phyloP scores from a whole-genome alignment of 305 asterid genomes.

The Solanum hybrid region DNA sequence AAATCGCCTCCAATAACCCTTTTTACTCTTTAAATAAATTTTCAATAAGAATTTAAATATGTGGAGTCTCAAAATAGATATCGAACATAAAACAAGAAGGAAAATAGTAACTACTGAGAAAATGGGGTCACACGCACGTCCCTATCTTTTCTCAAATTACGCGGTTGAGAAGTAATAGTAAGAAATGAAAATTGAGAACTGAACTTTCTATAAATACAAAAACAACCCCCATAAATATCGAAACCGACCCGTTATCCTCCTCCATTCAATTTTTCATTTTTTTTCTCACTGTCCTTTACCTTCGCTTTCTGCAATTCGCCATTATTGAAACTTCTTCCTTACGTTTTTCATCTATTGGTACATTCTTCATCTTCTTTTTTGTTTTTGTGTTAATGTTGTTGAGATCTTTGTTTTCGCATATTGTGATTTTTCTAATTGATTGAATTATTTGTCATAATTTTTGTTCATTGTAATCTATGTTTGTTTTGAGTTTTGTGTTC shows the following conservation, averaged over 20 bases:
- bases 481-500: background rate
- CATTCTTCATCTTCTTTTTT: background rate
- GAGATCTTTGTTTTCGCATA: background rate
- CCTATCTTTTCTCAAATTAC: background rate
- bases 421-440: background rate
- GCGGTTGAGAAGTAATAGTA: background rate
- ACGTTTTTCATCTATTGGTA: background rate
- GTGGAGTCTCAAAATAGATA: accelerated
- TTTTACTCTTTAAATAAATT: too few species aligned
- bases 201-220: constrained; percentile 4
- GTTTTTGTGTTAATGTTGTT: background rate
- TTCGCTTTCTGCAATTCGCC: background rate
- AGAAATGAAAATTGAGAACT: background rate
- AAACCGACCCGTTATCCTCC: background rate
- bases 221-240: background rate
- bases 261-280: background rate
- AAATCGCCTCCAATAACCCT: too few species aligned
- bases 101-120: background rate
- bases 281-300: background rate
- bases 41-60: accelerated
- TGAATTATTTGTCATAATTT: background rate
- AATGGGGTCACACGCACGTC: background rate
- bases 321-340: background rate
- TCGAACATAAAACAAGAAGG: accelerated
- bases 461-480: background rate